Evolutionary conservation across 768 basidiomycete species (phyloP), one percentile per base, ranked within the genome.

Genomic region (Baorangia bicolor): DNA sequence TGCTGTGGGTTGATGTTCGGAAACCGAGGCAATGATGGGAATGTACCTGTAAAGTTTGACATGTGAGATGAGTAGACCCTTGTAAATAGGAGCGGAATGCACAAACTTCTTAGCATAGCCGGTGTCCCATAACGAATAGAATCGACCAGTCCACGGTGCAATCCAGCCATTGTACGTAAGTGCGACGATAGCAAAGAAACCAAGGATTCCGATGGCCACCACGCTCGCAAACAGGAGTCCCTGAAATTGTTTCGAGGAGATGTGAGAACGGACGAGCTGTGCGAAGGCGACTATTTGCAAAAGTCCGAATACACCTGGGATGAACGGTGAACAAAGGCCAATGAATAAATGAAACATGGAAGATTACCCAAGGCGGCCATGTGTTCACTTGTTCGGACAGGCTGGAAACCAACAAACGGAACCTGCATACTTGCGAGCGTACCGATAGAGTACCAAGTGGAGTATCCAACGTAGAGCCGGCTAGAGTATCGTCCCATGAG

Each of bases 61-160:
- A 33, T 44, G 38, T 56, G 53, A 60, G 46, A 21, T 28, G 31
- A 23, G 27, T 9, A 47, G 11, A 16, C 21, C 10, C 7, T 4
- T 14, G 10, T 21, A 21, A 47, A n/a, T 20, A 53, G 38, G 8
- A 50, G 18, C 2, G 14, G 27, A 40, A 42, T 30, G 59, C 25
- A 72, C 79, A 34, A 66, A 95, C 93, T 96, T 95, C 74, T 96
- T 97, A 49, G 97, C 97, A 67, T 99, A 99, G 31, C 94, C 96
- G 0, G 96, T 98, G 72, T 99, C 97, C 97, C 97, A 99, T 2
- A 99, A 79, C 0, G 94, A 97, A 74, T 99, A 99, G 81, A 99
- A 98, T 54, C 97, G 88, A 37, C 97, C 97, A n/a, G 96, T 98
- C 95, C 97, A 99, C 0, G 96, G 96, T 5, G 96, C 95, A 63